A percentile compares a stretch with the other conserved stretches of the same genome.
These are phyloP conservation scores for Xylaria multiplex DNA, from an alignment of 2,329 filamentous ascomycete species.

Conservation along the genomic window DNA sequence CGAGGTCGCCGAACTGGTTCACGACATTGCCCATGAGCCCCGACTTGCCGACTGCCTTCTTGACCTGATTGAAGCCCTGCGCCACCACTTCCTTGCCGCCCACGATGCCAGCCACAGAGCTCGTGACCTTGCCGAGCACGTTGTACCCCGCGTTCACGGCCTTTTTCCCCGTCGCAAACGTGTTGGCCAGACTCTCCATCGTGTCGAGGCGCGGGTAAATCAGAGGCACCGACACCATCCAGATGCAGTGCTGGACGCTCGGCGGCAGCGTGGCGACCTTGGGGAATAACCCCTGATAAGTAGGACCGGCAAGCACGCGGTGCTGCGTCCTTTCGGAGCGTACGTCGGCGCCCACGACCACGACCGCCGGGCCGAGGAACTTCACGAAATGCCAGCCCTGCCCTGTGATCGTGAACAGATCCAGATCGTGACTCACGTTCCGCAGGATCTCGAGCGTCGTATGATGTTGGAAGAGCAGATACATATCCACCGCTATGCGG, in stretches of 20 bases:
- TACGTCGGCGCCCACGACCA: conserved; percentile 89
- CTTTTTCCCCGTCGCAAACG: conserved; percentile 94
- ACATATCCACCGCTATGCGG: conserved; percentile 95
- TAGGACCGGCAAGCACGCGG: conserved; percentile 94
- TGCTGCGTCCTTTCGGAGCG: conserved; percentile 89
- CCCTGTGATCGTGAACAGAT: conserved; percentile 97
- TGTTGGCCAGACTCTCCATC: conserved; percentile 89
- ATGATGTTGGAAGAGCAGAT: conserved; percentile 97
- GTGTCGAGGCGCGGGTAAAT: conserved; percentile 92
- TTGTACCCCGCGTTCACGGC: conserved; percentile 97
- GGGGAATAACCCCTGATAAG: conserved; percentile 96
- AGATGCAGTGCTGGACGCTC: conserved; percentile 94
- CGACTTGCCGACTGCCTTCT: conserved; percentile 94
- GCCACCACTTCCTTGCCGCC: conserved; percentile 93
- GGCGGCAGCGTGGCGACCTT: conserved; percentile 91
- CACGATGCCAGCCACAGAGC: conserved; percentile 93
- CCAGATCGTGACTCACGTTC: conserved; percentile 85
- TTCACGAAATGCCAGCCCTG: conserved; percentile 99
- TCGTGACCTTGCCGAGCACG: conserved; percentile 92
- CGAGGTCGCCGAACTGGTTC: conserved; percentile 95
- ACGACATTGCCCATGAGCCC: conserved; percentile 96
- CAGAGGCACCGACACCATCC: conserved; percentile 92
- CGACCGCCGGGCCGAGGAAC: conserved; percentile 89
- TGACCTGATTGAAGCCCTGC: conserved; percentile 92
- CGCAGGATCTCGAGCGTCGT: conserved; percentile 93